These are phyloP conservation scores for Withania somnifera DNA, from an alignment of 305 asterid genomes.

Conservation along the genomic window DNA sequence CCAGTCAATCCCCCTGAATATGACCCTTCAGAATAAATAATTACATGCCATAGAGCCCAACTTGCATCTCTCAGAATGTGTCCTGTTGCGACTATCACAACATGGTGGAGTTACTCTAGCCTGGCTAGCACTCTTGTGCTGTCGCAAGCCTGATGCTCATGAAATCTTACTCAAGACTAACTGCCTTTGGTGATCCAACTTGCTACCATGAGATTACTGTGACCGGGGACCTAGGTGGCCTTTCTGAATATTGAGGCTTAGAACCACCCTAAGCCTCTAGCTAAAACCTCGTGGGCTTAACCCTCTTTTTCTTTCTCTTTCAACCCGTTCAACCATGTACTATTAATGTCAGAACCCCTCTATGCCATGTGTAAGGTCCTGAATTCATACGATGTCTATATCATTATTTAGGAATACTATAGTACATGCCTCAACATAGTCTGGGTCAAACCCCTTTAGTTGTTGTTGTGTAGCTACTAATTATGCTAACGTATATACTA, in stretches of 20 bases:
- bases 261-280: too few relatives aligned
- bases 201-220: too few relatives aligned
- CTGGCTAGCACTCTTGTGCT: neutral
- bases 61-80: rapidly evolving
- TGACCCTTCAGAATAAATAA: neutral
- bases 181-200: neutral
- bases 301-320: neutral
- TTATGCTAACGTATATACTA: too few relatives aligned
- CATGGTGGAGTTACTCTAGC: neutral
- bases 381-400: neutral
- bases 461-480: too few relatives aligned
- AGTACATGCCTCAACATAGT: neutral
- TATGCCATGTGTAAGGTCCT: neutral
- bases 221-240: too few relatives aligned
- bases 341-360: neutral
- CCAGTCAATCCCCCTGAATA: neutral
- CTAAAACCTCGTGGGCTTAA: neutral
- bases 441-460: neutral
- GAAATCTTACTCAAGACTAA: rapidly evolving
- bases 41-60: neutral
- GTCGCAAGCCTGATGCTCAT: neutral
- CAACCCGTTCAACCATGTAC: neutral
- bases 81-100: rapidly evolving
- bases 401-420: neutral
- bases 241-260: too few relatives aligned